Conservation (phyloP, 805 yeast genomes). For the Starmerella scarabaei region DNA sequence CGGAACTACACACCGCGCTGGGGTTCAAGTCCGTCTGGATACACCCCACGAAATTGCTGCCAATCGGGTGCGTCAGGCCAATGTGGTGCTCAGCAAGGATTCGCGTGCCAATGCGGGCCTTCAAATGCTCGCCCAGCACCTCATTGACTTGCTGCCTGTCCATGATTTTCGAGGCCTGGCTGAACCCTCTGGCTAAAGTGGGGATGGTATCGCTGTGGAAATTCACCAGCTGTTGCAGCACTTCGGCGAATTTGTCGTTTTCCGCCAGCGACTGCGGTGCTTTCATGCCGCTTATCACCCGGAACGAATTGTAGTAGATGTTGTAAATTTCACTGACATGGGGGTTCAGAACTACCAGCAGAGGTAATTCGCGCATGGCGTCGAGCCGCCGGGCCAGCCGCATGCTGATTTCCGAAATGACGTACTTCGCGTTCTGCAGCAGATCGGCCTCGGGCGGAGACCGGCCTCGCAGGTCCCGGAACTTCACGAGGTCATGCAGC, state of each 20-base stretch:
- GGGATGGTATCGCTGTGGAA: constrained; percentile 78
- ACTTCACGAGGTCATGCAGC: constrained; percentile 20
- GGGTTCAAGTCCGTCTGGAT: constrained; percentile 57
- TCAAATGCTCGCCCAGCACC: constrained; percentile 63
- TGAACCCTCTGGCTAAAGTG: constrained; percentile 67
- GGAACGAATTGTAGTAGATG: constrained; percentile 58
- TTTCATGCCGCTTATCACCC: constrained; percentile 34
- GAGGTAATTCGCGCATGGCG: constrained; percentile 64
- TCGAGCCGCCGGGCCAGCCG: constrained; percentile 53
- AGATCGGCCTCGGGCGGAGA: constrained; percentile 19
- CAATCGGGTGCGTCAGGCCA: constrained; percentile 38
- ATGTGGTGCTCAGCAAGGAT: constrained; percentile 77
- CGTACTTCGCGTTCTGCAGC: constrained; percentile 25
- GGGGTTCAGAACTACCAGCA: constrained; percentile 75
- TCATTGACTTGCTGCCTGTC: constrained; percentile 39
- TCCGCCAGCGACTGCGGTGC: constrained; percentile 40
- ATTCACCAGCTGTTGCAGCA: constrained; percentile 49
- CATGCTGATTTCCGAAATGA: constrained; percentile 20
- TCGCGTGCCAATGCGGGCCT: constrained; percentile 78
- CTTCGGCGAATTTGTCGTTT: constrained; percentile 39
- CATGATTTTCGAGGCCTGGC: constrained; percentile 39
- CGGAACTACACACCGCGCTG: constrained; percentile 46
- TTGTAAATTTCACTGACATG: constrained; percentile 66
- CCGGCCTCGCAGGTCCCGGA: constrained; percentile 6
- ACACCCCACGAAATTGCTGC: constrained; percentile 44